phyloP scores from a whole-genome alignment of 2,329 filamentous ascomycete species.

The Atkinsonella texensis region DNA sequence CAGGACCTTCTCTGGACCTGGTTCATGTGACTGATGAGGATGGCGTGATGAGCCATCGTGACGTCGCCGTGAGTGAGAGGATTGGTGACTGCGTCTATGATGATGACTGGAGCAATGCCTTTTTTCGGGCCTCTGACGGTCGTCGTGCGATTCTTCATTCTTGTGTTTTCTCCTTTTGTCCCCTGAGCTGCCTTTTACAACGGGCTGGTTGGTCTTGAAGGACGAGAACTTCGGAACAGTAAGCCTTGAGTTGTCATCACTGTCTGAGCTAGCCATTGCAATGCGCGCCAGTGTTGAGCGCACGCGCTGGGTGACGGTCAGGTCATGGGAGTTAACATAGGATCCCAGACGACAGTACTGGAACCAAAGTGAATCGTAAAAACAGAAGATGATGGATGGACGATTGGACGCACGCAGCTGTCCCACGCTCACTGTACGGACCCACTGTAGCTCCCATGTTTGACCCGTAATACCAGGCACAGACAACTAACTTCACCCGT shows the following conservation, averaged over 20 bases:
- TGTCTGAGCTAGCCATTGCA: conserved; percentile 16
- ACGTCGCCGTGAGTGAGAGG: not conserved
- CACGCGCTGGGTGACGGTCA: not conserved
- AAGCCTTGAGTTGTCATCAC: conserved; percentile 12
- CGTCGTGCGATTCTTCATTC: conserved; percentile 6
- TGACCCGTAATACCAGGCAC: too few species aligned
- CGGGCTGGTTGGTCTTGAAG: conserved; percentile 41
- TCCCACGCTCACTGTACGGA: too few species aligned
- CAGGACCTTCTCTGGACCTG: conserved; percentile 1
- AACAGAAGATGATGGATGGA: too few species aligned
- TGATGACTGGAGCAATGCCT: conserved; percentile 5
- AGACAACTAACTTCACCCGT: too few species aligned
- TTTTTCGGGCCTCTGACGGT: conserved; percentile 5
- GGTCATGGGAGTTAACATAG: not conserved
- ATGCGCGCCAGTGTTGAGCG: not conserved
- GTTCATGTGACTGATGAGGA: not conserved
- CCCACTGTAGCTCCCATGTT: too few species aligned
- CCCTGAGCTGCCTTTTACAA: conserved; percentile 15
- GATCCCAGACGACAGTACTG: not conserved
- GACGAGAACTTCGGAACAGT: conserved; percentile 57
- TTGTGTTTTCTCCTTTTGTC: conserved; percentile 8
- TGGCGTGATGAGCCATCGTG: not conserved
- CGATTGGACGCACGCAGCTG: too few species aligned
- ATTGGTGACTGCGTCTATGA: not conserved
- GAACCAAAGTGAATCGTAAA: too few species aligned